These are phyloP conservation scores for Kentomonas sorsogonicus DNA, from an alignment of 208 protist genomes.

Conservation along the genomic window DNA sequence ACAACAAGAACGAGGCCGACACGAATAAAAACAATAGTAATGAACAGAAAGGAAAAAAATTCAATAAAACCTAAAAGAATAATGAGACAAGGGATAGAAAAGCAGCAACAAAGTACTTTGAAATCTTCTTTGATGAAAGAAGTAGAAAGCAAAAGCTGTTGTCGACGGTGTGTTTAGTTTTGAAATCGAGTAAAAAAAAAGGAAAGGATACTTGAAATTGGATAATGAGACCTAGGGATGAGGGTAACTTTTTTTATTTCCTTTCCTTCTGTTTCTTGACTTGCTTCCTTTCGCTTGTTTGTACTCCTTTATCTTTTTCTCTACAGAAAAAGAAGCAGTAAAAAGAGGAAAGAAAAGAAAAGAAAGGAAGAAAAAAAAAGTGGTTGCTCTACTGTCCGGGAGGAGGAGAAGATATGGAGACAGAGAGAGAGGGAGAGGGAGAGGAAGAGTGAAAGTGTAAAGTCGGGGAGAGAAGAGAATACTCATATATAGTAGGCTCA, in stretches of 20 bases:
- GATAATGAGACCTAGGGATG: slow-evolving; percentile 1
- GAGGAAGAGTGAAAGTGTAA: neutral
- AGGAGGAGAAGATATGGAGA: neutral
- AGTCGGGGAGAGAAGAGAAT: neutral
- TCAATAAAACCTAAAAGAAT: slow-evolving; percentile 7
- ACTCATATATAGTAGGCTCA: too few species aligned
- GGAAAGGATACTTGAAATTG: too few species aligned
- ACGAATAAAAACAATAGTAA: slow-evolving; percentile 7
- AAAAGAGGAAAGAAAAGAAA: neutral
- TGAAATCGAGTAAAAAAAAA: too few species aligned
- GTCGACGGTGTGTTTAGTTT: neutral
- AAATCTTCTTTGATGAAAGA: neutral
- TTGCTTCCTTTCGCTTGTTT: neutral
- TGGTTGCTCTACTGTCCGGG: neutral
- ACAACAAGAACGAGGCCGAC: slow-evolving; percentile 4
- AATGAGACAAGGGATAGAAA: slow-evolving; percentile 6
- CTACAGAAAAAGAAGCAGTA: slow-evolving; percentile 10
- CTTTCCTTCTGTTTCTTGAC: neutral
- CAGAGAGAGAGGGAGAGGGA: neutral
- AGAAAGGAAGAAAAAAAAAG: slow-evolving; percentile 12
- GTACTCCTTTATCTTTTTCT: neutral
- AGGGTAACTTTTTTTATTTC: neutral
- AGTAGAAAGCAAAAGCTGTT: neutral
- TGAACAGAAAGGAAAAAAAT: neutral
- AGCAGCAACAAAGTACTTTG: slow-evolving; percentile 2